Conservation (phyloP, 2,329 filamentous ascomycete species). For the Clonostachys solani region DNA sequence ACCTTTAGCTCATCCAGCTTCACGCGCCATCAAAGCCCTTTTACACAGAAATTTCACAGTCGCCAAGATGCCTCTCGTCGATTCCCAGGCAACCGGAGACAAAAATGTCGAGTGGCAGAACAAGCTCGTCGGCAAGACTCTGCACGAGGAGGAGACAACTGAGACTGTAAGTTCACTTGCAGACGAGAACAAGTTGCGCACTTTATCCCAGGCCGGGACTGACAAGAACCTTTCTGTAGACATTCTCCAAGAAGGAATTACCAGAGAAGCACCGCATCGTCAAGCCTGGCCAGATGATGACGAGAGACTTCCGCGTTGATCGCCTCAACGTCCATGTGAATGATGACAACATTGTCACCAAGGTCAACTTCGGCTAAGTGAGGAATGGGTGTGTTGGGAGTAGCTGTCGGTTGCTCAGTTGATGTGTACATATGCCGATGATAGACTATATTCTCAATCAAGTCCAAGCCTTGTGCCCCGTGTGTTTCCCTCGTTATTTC, state of each 20-base stretch:
- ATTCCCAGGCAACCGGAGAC: slow-evolving; percentile 47
- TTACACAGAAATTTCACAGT: too few species aligned
- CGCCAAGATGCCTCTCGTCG: slow-evolving; percentile 59
- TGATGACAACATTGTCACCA: slow-evolving; percentile 56
- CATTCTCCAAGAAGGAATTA: slow-evolving; percentile 56
- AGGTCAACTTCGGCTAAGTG: slow-evolving; percentile 49
- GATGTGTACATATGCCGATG: too few species aligned
- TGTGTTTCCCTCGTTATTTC: too few species aligned
- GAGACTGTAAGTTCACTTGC: slow-evolving; percentile 41
- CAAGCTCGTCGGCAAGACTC: slow-evolving; percentile 61
- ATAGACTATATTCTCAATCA: too few species aligned
- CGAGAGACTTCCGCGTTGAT: slow-evolving; percentile 48
- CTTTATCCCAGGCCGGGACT: too few species aligned
- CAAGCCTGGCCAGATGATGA: slow-evolving; percentile 51
- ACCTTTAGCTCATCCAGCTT: too few species aligned
- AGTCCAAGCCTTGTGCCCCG: too few species aligned
- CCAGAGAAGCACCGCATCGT: slow-evolving; percentile 53
- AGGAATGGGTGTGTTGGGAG: background rate
- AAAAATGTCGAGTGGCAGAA: slow-evolving; percentile 55
- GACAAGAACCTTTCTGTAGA: slow-evolving; percentile 26
- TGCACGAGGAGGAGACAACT: slow-evolving; percentile 42
- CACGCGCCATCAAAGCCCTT: too few species aligned
- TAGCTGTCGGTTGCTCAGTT: background rate
- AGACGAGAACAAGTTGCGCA: background rate
- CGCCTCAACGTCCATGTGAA: slow-evolving; percentile 56